A percentile compares a stretch with the other conserved stretches of the same genome.
Evolutionary conservation across 345 rosid species (phyloP).

Genomic region (Viola odorata): DNA sequence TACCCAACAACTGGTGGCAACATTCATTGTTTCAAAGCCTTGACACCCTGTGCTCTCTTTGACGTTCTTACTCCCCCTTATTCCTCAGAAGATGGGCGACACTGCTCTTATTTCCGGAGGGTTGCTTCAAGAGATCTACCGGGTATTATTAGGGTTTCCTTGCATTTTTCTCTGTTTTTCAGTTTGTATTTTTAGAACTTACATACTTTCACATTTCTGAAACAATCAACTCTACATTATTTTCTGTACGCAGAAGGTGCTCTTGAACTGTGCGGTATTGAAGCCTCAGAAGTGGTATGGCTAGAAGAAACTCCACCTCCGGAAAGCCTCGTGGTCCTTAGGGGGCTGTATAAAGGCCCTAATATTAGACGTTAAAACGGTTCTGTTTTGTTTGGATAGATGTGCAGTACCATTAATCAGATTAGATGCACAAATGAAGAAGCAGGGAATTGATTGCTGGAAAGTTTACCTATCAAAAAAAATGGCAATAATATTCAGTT

Average conservation of each 20-base stretch:
- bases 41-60: constrained; percentile 66
- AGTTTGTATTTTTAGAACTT: background rate
- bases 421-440: constrained; percentile 15
- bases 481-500: constrained; percentile 15
- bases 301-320: constrained; percentile 81
- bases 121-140: constrained; percentile 48
- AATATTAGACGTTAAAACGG: constrained; percentile 43
- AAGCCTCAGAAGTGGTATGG: constrained; percentile 54
- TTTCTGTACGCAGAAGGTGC: constrained; percentile 38
- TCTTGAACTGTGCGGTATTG: constrained; percentile 49
- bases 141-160: constrained; percentile 24
- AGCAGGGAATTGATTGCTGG: constrained; percentile 14
- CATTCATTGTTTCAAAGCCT: constrained; percentile 74
- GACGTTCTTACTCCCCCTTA: constrained; percentile 75
- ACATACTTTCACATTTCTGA: background rate
- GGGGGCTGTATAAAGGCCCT: constrained; percentile 70
- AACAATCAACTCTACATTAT: background rate
- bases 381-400: background rate
- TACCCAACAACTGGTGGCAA: constrained; percentile 79
- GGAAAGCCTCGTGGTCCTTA: constrained; percentile 65
- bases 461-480: constrained; percentile 18
- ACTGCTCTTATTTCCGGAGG: constrained; percentile 63
- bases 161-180: background rate
- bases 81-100: constrained; percentile 50
- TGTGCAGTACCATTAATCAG: constrained; percentile 6